Evolutionary conservation across 192 early-diverging fungal species (phyloP).

Genomic region (Bifiguratus adelaidae): DNA sequence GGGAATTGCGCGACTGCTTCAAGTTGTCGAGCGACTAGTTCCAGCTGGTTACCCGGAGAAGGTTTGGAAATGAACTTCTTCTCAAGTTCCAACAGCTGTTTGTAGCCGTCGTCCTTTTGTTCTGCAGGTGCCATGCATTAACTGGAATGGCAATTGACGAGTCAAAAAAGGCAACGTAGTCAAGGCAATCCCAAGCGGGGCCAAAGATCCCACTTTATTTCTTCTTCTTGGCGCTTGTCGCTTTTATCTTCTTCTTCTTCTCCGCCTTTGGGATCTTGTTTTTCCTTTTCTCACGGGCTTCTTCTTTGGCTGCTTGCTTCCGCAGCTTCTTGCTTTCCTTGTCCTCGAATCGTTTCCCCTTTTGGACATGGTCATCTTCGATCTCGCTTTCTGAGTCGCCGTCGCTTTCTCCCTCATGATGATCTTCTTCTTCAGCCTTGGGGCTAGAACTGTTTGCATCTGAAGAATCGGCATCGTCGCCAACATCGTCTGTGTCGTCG

Average conservation of each 20-base stretch:
- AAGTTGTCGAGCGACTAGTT: conserved; percentile 18
- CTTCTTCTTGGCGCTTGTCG: conserved; percentile 48
- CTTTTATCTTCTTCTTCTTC: conserved; percentile 88
- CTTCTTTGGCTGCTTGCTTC: conserved; percentile 82
- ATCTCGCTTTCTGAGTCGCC: conserved; percentile 25
- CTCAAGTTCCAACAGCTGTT: conserved; percentile 13
- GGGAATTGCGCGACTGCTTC: conserved; percentile 26
- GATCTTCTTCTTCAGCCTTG: conserved; percentile 15
- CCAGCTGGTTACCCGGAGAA: background rate
- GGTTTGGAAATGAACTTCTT: conserved; percentile 13
- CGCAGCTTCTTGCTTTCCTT: conserved; percentile 86
- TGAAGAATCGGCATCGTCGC: background rate
- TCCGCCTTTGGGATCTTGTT: conserved; percentile 92
- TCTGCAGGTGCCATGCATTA: too few species aligned
- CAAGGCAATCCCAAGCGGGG: too few species aligned
- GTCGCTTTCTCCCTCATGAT: conserved; percentile 25
- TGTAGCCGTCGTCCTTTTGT: conserved; percentile 14
- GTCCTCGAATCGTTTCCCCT: conserved; percentile 72
- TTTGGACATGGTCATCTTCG: conserved; percentile 30
- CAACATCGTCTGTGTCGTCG: background rate
- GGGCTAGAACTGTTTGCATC: conserved; percentile 15
- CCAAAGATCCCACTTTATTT: conserved; percentile 32
- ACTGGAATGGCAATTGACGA: too few species aligned
- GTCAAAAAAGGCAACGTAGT: too few species aligned
- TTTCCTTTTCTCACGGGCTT: conserved; percentile 84